phyloP scores from a whole-genome alignment of 352 stramenopile genomes.

The Detonula confervacea region DNA sequence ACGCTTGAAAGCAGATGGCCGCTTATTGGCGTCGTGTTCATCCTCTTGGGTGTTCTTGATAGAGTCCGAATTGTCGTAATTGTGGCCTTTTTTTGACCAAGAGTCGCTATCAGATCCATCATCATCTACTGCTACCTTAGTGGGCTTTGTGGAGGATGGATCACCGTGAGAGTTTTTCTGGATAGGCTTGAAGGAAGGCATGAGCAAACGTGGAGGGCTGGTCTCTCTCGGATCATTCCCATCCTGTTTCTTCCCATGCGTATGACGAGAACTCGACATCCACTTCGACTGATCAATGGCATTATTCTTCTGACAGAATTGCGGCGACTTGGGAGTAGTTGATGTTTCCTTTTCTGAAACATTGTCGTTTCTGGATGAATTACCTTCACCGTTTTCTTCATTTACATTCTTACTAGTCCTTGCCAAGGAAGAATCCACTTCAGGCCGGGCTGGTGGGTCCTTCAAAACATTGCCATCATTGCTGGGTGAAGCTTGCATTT shows the following conservation, averaged over 20 bases:
- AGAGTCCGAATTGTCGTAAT: conserved; percentile 28
- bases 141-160: background rate
- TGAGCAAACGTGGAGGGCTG: conserved; percentile 35
- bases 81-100: conserved; percentile 17
- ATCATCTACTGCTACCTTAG: conserved; percentile 8
- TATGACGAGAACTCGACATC: conserved; percentile 43
- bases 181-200: conserved; percentile 43
- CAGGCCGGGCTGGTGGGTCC: too few species aligned
- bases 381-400: background rate
- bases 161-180: conserved; percentile 3
- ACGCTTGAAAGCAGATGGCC: conserved; percentile 40
- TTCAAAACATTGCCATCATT: too few species aligned
- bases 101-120: conserved; percentile 34
- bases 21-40: conserved; percentile 11
- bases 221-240: background rate
- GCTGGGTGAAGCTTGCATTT: background rate
- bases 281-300: conserved; percentile 16
- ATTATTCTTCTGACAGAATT: conserved; percentile 10
- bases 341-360: background rate
- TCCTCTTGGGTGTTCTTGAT: conserved; percentile 57
- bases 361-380: conserved; percentile 1
- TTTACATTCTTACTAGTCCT: background rate
- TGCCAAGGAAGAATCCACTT: background rate
- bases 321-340: background rate
- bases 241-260: conserved; percentile 1